Percentiles rank a stretch among this genome's conserved stretches.
Evolutionary conservation across 2,329 filamentous ascomycete genomes (phyloP).

Genomic region (Didymosphaeria variabile): DNA sequence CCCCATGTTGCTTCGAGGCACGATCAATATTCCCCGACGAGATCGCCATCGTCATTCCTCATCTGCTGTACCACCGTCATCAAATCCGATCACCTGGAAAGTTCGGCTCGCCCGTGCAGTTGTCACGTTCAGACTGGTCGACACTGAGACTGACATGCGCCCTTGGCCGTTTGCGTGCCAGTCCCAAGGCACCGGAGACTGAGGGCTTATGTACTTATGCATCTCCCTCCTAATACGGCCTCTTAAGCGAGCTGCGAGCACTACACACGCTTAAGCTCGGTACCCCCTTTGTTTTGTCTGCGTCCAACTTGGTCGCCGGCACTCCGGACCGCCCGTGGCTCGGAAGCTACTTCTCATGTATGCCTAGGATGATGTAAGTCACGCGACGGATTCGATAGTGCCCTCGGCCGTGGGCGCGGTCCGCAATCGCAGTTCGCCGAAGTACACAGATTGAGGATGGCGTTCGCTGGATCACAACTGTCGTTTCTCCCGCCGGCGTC

Average conservation of each 20-base stretch:
- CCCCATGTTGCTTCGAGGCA: not conserved
- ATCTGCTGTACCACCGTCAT: not conserved
- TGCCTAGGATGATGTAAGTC: not conserved
- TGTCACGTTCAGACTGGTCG: slow-evolving; percentile 5
- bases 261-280: slow-evolving; percentile 8
- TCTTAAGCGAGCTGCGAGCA: not conserved
- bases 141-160: not conserved
- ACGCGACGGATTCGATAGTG: slow-evolving; percentile 1
- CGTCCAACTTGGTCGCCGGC: not conserved
- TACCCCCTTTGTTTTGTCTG: slow-evolving; percentile 10
- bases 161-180: slow-evolving; percentile 5
- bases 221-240: slow-evolving; percentile 1
- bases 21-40: not conserved
- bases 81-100: not conserved
- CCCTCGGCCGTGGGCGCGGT: not conserved
- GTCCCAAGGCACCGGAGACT: slow-evolving; percentile 2
- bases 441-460: slow-evolving; percentile 1
- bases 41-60: not conserved
- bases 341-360: not conserved
- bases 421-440: not conserved
- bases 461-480: not conserved
- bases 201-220: slow-evolving; percentile 2
- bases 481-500: not conserved
- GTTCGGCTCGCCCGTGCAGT: slow-evolving; percentile 1
- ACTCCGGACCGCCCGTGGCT: not conserved